These are phyloP conservation scores for Talaromyces stipitatus DNA, from an alignment of 495 filamentous ascomycete genomes.

Conservation along the genomic window DNA sequence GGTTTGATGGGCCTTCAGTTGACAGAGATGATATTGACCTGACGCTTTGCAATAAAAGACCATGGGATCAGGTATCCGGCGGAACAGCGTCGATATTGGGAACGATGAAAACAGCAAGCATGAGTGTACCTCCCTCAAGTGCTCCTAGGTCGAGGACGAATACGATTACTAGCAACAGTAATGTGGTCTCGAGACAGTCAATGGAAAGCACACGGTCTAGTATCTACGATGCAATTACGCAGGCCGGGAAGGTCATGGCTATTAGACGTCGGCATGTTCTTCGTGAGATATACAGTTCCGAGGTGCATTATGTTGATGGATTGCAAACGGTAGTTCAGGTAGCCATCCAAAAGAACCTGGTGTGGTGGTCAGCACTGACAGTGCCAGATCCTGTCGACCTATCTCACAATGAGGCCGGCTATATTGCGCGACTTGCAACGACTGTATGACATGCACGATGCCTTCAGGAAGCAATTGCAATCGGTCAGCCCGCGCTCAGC, in stretches of 20 bases:
- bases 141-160: conserved; percentile 51
- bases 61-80: conserved; percentile 51
- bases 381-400: conserved; percentile 27
- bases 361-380: background rate
- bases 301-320: conserved; percentile 83
- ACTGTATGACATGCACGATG: conserved; percentile 37
- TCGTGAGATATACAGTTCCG: conserved; percentile 76
- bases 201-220: conserved; percentile 56
- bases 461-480: conserved; percentile 15
- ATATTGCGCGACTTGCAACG: conserved; percentile 38
- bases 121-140: conserved; percentile 64
- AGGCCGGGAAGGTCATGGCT: conserved; percentile 61
- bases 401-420: conserved; percentile 24
- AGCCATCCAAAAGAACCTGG: conserved; percentile 12
- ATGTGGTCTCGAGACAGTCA: conserved; percentile 56
- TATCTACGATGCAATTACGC: conserved; percentile 51
- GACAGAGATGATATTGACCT: conserved; percentile 12
- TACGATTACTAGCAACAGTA: conserved; percentile 55
- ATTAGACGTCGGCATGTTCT: conserved; percentile 68
- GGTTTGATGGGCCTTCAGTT: conserved; percentile 35
- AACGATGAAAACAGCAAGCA: conserved; percentile 66
- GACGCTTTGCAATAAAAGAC: conserved; percentile 24
- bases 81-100: conserved; percentile 69
- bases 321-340: conserved; percentile 81
- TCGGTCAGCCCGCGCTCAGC: conserved; percentile 2